Evolutionary conservation across 345 rosid genomes (phyloP).

Genomic region (Clarkia xantiana): DNA sequence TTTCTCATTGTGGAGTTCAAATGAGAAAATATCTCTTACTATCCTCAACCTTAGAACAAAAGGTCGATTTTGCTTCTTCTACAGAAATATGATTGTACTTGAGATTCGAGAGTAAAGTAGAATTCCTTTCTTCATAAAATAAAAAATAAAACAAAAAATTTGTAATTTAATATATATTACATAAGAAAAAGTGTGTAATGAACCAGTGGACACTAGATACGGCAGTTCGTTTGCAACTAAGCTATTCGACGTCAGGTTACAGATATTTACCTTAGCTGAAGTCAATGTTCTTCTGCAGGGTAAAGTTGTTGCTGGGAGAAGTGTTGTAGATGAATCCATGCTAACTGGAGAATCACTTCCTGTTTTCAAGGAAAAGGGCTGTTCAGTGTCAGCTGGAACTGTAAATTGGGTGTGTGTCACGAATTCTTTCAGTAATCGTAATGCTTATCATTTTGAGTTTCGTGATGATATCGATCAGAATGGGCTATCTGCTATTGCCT

Average conservation of each 20-base stretch:
- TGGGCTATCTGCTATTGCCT: no score
- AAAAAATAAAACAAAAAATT: no score
- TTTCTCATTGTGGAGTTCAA: slow-evolving; percentile 8
- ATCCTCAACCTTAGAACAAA: no score
- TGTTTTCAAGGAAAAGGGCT: slow-evolving; percentile 66
- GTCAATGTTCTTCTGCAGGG: slow-evolving; percentile 32
- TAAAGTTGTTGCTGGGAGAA: slow-evolving; percentile 75
- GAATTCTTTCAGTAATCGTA: background rate
- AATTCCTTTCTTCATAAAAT: no score
- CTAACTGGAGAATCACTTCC: slow-evolving; percentile 95
- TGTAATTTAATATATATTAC: no score
- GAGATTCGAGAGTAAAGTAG: no score
- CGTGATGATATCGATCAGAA: background rate
- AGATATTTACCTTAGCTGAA: background rate
- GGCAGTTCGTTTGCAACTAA: no score
- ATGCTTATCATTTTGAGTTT: background rate
- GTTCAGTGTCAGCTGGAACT: slow-evolving; percentile 80
- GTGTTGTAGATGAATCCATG: slow-evolving; percentile 97
- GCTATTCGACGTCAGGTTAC: background rate
- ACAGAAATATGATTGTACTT: no score
- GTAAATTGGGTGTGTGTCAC: slow-evolving; percentile 59
- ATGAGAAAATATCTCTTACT: background rate
- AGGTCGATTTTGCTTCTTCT: no score
- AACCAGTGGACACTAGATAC: no score
- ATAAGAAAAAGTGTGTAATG: no score